Percentiles rank a stretch among this genome's conserved stretches.
These are phyloP conservation scores for Erucastrum elatum DNA, from an alignment of 345 rosid genomes.

Conservation along the genomic window DNA sequence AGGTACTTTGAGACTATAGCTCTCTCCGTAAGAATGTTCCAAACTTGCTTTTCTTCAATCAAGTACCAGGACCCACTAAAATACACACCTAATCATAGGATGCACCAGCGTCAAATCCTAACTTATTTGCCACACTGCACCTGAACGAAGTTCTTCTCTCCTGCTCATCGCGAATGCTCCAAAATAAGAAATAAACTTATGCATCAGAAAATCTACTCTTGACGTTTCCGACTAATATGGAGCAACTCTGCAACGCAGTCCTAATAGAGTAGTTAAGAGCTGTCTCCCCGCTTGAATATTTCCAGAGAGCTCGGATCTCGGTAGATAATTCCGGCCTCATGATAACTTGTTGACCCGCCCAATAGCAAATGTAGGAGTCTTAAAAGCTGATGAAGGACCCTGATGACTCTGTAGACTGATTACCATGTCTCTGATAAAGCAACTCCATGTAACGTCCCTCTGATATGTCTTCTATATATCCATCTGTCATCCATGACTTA, in stretches of 20 bases:
- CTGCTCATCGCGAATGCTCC: conserved; percentile 5
- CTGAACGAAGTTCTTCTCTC: neutral
- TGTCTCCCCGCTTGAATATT: conserved; percentile 26
- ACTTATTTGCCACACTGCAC: conserved; percentile 1
- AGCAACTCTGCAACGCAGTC: conserved; percentile 11
- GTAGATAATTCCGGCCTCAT: conserved; percentile 31
- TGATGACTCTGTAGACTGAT: conserved; percentile 49
- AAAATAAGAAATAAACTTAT: conserved; percentile 10
- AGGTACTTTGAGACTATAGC: conserved; percentile 7
- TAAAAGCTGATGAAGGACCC: conserved; percentile 31
- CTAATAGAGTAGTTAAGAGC: neutral
- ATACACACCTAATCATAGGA: neutral
- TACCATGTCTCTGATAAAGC: conserved; percentile 38
- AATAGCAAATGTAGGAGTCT: conserved; percentile 13
- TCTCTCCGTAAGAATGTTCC: neutral
- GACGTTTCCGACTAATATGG: neutral
- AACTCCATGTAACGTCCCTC: conserved; percentile 41
- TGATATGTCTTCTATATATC: conserved; percentile 60
- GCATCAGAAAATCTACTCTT: conserved; percentile 4
- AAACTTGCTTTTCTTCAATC: neutral
- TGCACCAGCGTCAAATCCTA: conserved; percentile 5
- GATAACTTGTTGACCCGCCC: conserved; percentile 15
- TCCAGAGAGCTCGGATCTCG: conserved; percentile 31
- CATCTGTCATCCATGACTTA: conserved; percentile 43
- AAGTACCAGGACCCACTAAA: neutral